Evolutionary conservation across 495 filamentous ascomycete species (phyloP).

Genomic region (Parmelia sp.): DNA sequence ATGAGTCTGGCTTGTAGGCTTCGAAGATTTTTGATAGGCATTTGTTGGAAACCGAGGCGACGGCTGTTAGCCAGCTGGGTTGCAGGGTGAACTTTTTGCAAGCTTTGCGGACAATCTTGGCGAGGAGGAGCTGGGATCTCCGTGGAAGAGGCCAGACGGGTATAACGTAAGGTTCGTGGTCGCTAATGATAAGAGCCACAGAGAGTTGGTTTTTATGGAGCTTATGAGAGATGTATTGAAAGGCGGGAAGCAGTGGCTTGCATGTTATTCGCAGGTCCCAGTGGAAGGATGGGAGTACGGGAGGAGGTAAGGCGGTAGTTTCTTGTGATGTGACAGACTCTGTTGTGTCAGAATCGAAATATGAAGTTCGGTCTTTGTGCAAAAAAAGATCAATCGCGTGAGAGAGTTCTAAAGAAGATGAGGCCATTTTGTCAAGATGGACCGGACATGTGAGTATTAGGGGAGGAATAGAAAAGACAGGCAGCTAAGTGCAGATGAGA

Average conservation of each 20-base stretch:
- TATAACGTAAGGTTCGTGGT: constrained; percentile 44
- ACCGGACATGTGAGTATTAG: neutral
- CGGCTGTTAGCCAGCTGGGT: constrained; percentile 41
- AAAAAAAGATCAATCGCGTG: constrained; percentile 19
- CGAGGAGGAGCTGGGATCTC: constrained; percentile 35
- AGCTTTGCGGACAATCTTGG: constrained; percentile 38
- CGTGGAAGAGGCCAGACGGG: constrained; percentile 39
- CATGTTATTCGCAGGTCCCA: constrained; percentile 24
- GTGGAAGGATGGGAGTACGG: constrained; percentile 12
- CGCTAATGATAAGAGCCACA: constrained; percentile 43
- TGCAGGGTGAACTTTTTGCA: constrained; percentile 41
- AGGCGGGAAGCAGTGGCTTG: constrained; percentile 36
- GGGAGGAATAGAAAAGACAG: neutral
- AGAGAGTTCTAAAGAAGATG: constrained; percentile 8
- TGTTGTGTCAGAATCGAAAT: constrained; percentile 13
- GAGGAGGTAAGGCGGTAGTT: neutral
- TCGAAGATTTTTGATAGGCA: constrained; percentile 31
- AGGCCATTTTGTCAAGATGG: neutral
- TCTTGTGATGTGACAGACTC: constrained; percentile 10
- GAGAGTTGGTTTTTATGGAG: constrained; percentile 43
- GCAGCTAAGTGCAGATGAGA: neutral
- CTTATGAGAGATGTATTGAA: constrained; percentile 46
- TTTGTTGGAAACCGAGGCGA: constrained; percentile 35
- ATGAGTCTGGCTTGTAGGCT: constrained; percentile 22
- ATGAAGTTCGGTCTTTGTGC: constrained; percentile 15